phyloP scores from a whole-genome alignment of 306 rosid species.

The Casuarina glauca region DNA sequence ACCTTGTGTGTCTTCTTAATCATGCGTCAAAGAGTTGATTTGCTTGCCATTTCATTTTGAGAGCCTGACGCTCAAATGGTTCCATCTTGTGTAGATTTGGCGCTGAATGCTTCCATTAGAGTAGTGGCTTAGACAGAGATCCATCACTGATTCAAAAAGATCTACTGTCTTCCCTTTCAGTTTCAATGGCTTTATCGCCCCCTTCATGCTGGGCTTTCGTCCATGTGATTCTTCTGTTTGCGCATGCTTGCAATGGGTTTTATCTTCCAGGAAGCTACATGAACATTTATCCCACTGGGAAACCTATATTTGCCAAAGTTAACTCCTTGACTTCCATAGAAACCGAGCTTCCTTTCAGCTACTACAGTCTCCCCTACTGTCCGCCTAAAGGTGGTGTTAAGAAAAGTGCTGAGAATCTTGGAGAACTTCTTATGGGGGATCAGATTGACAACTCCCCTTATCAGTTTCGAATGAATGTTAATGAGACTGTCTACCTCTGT shows the following conservation, averaged over 20 bases:
- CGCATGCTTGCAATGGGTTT: conserved; percentile 53
- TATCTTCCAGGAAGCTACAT: conserved; percentile 95
- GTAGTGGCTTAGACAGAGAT: conserved; percentile 30
- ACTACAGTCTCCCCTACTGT: conserved; percentile 89
- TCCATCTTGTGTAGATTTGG: conserved; percentile 45
- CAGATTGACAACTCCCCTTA: conserved; percentile 86
- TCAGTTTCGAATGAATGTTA: conserved; percentile 68
- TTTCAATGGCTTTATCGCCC: conserved; percentile 49
- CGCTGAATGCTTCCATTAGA: conserved; percentile 31
- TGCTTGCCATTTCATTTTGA: not conserved
- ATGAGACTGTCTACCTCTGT: conserved; percentile 72
- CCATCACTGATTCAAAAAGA: conserved; percentile 11
- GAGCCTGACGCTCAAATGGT: conserved; percentile 10
- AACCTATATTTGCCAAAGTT: conserved; percentile 63
- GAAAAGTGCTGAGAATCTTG: conserved; percentile 95
- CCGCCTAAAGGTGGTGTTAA: conserved; percentile 56
- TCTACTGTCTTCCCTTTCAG: conserved; percentile 23
- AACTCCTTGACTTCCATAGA: conserved; percentile 95
- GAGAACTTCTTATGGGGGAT: conserved; percentile 92
- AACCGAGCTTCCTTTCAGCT: conserved; percentile 91
- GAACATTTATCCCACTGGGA: conserved; percentile 70
- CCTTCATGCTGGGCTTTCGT: conserved; percentile 37
- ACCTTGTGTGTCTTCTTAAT: not conserved
- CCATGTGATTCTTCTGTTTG: conserved; percentile 30
- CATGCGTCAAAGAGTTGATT: not conserved